Percentiles rank a stretch among this genome's conserved stretches.
Conservation (phyloP, 805 yeast species). For the Candida ponderosae region DNA sequence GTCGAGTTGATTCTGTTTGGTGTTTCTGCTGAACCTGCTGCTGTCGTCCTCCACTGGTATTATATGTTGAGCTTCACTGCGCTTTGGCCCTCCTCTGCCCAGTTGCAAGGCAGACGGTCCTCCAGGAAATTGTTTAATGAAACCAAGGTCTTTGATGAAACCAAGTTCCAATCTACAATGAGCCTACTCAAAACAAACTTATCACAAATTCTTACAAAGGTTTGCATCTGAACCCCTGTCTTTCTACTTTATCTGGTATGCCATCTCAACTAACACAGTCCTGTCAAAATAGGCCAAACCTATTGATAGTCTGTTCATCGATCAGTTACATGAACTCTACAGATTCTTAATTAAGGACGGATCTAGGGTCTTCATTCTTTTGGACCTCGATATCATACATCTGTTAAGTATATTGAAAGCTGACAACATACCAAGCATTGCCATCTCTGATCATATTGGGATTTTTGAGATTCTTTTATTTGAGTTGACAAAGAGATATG, state of each 20-base stretch:
- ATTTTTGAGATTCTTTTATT: conserved; percentile 8
- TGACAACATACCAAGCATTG: conserved; percentile 3
- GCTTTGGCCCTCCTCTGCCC: background rate
- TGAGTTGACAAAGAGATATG: conserved; percentile 8
- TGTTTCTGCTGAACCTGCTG: too few relatives aligned
- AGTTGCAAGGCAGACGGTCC: background rate
- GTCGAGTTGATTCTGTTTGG: too few relatives aligned
- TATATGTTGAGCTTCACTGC: background rate
- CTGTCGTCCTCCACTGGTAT: too few relatives aligned
- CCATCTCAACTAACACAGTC: too few relatives aligned
- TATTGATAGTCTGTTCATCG: background rate
- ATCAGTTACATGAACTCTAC: background rate
- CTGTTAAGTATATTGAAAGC: conserved; percentile 8
- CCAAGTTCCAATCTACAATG: background rate
- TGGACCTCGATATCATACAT: conserved; percentile 6
- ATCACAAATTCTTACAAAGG: background rate
- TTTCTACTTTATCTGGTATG: too few relatives aligned
- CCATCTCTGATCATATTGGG: conserved; percentile 7
- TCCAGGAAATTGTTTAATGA: background rate
- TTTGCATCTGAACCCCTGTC: background rate
- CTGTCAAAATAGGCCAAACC: background rate
- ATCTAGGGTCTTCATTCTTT: conserved; percentile 3
- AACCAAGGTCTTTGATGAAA: background rate
- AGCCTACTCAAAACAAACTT: background rate
- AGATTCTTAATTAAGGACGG: conserved; percentile 2